Conservation (phyloP, 129 eudicot genomes). For the Erigeron canadensis region DNA sequence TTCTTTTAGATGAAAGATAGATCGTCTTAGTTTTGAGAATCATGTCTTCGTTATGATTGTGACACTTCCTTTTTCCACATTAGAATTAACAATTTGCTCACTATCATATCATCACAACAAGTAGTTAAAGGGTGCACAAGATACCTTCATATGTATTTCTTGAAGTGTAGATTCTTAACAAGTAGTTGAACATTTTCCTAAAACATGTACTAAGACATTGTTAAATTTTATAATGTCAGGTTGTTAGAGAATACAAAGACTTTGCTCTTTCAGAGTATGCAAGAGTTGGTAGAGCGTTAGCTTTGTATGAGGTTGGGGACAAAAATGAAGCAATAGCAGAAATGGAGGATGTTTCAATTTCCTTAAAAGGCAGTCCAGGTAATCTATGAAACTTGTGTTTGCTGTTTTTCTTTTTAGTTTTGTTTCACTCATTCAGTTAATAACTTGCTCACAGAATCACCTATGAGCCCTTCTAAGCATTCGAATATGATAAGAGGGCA, state of each 20-base stretch:
- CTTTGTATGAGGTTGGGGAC: slow-evolving; percentile 63
- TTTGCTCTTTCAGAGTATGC: slow-evolving; percentile 62
- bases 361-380: slow-evolving; percentile 63
- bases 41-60: no score
- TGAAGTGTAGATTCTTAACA: not conserved
- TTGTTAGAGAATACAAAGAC: slow-evolving; percentile 54
- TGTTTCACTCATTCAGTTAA: not conserved
- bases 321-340: slow-evolving; percentile 57
- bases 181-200: no score
- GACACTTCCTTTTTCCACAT: no score
- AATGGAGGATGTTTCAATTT: slow-evolving; percentile 62
- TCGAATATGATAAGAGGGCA: not conserved
- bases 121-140: no score
- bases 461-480: not conserved
- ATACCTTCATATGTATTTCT: no score
- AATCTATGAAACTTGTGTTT: slow-evolving; percentile 13
- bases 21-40: no score
- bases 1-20: no score
- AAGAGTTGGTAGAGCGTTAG: slow-evolving; percentile 57
- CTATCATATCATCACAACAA: no score
- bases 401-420: not conserved
- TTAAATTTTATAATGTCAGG: slow-evolving; percentile 29
- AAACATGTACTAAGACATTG: not conserved
- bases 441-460: not conserved
- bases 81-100: no score